These are phyloP conservation scores for Aspergillus sclerotiicarbonarius DNA, from an alignment of 495 filamentous ascomycete species.

Conservation along the genomic window DNA sequence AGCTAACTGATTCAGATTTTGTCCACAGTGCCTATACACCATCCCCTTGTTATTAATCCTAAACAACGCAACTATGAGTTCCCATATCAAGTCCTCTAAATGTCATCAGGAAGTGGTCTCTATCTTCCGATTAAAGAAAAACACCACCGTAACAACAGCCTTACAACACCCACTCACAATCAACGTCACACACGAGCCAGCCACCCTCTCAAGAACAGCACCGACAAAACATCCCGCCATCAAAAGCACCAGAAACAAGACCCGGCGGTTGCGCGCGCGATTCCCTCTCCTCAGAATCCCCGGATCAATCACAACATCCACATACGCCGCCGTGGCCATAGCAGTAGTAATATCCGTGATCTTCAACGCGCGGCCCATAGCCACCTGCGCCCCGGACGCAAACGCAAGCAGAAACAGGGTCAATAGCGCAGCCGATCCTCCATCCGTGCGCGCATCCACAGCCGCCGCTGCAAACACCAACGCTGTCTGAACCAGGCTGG, in stretches of 20 bases:
- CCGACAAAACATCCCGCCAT: constrained; percentile 53
- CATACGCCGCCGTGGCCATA: constrained; percentile 64
- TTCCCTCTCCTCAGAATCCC: constrained; percentile 44
- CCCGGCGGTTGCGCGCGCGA: constrained; percentile 48
- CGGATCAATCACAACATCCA: constrained; percentile 58
- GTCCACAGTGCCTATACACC: too few species aligned
- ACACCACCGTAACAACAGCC: background rate
- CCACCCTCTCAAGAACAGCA: constrained; percentile 29
- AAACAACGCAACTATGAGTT: too few species aligned
- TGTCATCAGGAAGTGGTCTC: too few species aligned
- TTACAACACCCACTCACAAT: constrained; percentile 24
- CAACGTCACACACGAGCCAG: constrained; percentile 20
- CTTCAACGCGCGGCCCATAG: constrained; percentile 50
- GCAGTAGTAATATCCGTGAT: constrained; percentile 66
- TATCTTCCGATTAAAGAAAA: background rate
- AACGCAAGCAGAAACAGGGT: constrained; percentile 54
- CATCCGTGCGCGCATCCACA: constrained; percentile 34
- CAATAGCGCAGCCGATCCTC: too few species aligned
- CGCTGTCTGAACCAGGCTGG: constrained; percentile 51
- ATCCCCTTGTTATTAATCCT: too few species aligned
- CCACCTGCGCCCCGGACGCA: constrained; percentile 58
- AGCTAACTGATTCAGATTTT: too few species aligned
- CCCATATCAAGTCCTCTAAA: too few species aligned
- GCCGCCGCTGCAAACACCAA: constrained; percentile 53
- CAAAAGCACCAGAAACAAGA: constrained; percentile 50